Evolutionary conservation across 1,284 basidiomycete genomes (phyloP), one percentile per base, ranked within the genome.

Genomic region (Amylostereum areolatum): DNA sequence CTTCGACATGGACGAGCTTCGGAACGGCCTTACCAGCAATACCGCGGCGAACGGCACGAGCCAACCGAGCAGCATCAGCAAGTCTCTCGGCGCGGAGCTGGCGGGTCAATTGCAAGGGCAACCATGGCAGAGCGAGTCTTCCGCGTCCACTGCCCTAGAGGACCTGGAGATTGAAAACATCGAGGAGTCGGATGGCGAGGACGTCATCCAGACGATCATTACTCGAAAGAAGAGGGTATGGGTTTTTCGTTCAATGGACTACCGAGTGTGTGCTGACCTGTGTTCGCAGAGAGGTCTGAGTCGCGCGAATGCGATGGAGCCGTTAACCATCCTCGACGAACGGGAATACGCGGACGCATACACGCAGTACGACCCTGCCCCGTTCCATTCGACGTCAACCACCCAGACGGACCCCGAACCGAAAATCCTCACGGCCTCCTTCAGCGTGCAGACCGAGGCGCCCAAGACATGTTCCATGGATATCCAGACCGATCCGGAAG

Each of bases 1-100:
- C 32, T 92, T 85, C 57, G 92, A 96, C 59, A 82, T 95, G 74
- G 92, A 95, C 57, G 91, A 94, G 66, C 79, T 94, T 70, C 76
- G 90, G 42, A 79, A 94, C 57, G 90, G 92, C 65, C 80, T 93
- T 70, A 74, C 89, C 43, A 80, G 67, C 53, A 78, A 71, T 50
- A 60, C 64, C 5, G 65, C 68, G 28, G 68, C 68, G 32, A 64
- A 62, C 2, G 66, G 68, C 34, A 60, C 62, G 4, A 78, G 73
- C 55, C 73, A 71, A n/a, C 68, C 63, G 9, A 77, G 71, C 29
- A 90, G 82, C 49, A 66, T 94, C 49, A 87, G 83, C 55, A 84
- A 85, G 67, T 91, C 83, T 60, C 67, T 95, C 5, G 92, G 91
- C 0, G 85, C 84, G 29, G 92, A 96, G 69, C 63, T 96, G 47